These are phyloP conservation scores for Marchantia polymorpha DNA, from an alignment of 225 moss, liverwort and hornwort genomes.

Conservation along the genomic window DNA sequence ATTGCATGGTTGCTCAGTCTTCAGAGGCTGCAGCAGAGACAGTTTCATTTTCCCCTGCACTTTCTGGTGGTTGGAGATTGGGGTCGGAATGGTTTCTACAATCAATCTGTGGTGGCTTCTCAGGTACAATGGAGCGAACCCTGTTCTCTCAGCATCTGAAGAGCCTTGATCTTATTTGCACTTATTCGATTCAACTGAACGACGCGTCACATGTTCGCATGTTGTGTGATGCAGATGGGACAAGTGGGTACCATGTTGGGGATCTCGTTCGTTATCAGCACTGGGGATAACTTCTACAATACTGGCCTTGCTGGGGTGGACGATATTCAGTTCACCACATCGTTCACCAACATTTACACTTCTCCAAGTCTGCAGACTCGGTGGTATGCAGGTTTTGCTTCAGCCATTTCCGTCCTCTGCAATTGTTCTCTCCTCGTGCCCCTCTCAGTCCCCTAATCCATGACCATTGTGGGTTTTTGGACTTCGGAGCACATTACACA, in stretches of 20 bases:
- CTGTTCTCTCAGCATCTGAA: not conserved
- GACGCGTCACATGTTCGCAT: not conserved
- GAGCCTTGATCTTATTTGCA: not conserved
- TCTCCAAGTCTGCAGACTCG: slow-evolving; percentile 62
- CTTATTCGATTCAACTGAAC: not conserved
- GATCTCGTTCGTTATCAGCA: slow-evolving; percentile 60
- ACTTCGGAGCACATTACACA: no score
- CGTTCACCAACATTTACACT: slow-evolving; percentile 69
- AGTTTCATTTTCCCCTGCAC: not conserved
- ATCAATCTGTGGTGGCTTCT: slow-evolving; percentile 30
- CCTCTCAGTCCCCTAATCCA: no score
- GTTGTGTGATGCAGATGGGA: slow-evolving; percentile 56
- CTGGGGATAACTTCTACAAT: slow-evolving; percentile 75
- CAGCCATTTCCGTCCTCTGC: not conserved
- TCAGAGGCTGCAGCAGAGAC: slow-evolving; percentile 2
- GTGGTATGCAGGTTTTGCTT: slow-evolving; percentile 66
- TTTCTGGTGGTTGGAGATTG: slow-evolving; percentile 39
- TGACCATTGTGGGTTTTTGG: no score
- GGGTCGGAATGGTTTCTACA: slow-evolving; percentile 36
- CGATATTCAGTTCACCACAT: slow-evolving; percentile 55
- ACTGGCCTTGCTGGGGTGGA: slow-evolving; percentile 55
- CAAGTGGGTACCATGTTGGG: slow-evolving; percentile 45
- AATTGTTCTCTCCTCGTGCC: no score
- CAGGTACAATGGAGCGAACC: slow-evolving; percentile 14
- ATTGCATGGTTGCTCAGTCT: slow-evolving; percentile 27